These are phyloP conservation scores for Talaromyces amestolkiae DNA, from an alignment of 2,329 filamentous ascomycete genomes.

Conservation along the genomic window DNA sequence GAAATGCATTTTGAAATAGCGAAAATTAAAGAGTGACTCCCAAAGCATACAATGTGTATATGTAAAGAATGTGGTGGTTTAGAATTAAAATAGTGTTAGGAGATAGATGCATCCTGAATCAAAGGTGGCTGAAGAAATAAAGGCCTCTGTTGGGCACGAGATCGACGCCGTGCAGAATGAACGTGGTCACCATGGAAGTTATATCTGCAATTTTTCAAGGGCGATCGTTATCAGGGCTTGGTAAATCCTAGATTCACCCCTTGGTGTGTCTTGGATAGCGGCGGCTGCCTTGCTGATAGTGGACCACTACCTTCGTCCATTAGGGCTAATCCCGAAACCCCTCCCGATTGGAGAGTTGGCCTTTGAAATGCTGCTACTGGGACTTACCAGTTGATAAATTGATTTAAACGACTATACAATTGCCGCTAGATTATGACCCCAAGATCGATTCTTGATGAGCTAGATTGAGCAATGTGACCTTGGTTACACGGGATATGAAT, in stretches of 20 bases:
- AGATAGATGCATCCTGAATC: not conserved
- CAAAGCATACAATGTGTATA: not conserved
- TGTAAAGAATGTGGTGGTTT: not conserved
- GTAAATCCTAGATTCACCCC: not conserved
- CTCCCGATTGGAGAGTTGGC: not conserved
- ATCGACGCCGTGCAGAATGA: not conserved
- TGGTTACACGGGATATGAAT: not conserved
- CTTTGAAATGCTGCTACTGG: not conserved
- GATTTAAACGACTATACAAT: not conserved
- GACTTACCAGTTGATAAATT: not conserved
- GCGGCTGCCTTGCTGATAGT: not conserved
- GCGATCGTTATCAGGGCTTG: not conserved
- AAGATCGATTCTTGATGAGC: not conserved
- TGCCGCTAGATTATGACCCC: not conserved
- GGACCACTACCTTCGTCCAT: not conserved
- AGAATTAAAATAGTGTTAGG: not conserved
- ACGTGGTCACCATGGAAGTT: not conserved
- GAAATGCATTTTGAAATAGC: not conserved
- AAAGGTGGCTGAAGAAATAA: not conserved
- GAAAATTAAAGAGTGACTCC: not conserved
- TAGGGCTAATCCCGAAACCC: not conserved
- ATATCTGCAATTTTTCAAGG: not conserved
- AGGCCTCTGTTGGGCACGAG: not conserved
- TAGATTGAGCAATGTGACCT: not conserved
- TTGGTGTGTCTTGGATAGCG: not conserved